Conservation (phyloP, 345 rosid species). For the Clausena lansium region DNA sequence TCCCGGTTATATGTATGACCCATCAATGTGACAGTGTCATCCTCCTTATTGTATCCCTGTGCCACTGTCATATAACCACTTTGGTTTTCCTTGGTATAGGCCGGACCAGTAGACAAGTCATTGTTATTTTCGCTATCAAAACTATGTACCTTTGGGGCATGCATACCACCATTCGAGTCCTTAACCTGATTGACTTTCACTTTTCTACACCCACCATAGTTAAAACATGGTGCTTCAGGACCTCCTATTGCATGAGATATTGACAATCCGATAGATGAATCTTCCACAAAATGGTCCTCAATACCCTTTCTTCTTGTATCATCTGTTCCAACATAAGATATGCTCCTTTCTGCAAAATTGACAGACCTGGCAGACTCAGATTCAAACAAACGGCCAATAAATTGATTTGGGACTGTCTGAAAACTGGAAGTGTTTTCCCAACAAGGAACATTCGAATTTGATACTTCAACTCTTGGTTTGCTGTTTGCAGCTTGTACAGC, state of each 20-base stretch:
- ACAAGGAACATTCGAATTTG: conserved; percentile 39
- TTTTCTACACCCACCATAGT: conserved; percentile 57
- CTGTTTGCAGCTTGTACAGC: conserved; percentile 46
- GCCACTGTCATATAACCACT: conserved; percentile 40
- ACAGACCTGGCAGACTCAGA: conserved; percentile 58
- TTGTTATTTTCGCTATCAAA: conserved; percentile 32
- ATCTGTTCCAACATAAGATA: conserved; percentile 41
- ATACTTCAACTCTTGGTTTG: conserved; percentile 30
- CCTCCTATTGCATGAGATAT: conserved; percentile 58
- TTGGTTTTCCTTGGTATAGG: conserved; percentile 43
- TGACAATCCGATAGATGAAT: conserved; percentile 56
- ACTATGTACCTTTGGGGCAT: conserved; percentile 38
- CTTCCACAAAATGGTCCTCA: conserved; percentile 39
- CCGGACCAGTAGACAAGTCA: conserved; percentile 37
- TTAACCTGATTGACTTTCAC: conserved; percentile 64
- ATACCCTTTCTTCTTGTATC: conserved; percentile 28
- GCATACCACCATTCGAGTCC: conserved; percentile 42
- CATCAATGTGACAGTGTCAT: conserved; percentile 42
- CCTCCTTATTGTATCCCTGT: conserved; percentile 34
- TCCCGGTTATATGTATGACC: conserved; percentile 43
- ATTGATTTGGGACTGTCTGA: conserved; percentile 60
- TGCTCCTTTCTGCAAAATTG: conserved; percentile 46
- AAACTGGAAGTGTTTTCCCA: conserved; percentile 67
- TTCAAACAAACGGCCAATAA: conserved; percentile 60
- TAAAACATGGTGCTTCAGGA: conserved; percentile 47